Evolutionary conservation across 1,139 yeast species (phyloP).

Genomic region (Pneumocystis sp.): DNA sequence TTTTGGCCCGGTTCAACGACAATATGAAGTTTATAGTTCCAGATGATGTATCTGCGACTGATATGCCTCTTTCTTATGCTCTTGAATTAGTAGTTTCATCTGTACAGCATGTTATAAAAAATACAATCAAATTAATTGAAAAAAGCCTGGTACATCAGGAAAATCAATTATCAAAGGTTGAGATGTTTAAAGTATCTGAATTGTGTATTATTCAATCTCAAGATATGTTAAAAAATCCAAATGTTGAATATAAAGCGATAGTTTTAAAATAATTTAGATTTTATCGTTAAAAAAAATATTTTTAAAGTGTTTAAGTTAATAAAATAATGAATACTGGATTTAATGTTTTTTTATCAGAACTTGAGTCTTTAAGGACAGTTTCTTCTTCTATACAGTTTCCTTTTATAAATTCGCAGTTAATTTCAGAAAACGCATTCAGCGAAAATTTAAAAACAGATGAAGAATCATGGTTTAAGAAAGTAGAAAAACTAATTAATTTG

Average conservation of each 20-base stretch:
- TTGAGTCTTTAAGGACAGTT: background rate
- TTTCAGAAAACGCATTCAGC: background rate
- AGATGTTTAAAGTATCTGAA: slow-evolving; percentile 6
- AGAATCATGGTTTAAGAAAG: background rate
- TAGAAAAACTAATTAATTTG: background rate
- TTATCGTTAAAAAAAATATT: background rate
- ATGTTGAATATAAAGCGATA: background rate
- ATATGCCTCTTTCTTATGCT: background rate
- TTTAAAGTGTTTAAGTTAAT: background rate
- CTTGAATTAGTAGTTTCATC: background rate
- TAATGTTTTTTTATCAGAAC: background rate
- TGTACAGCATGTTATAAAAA: background rate
- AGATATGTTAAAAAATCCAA: background rate
- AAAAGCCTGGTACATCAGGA: background rate
- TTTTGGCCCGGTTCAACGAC: slow-evolving; percentile 3
- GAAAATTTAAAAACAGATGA: background rate
- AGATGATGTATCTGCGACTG: background rate
- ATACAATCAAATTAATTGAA: background rate
- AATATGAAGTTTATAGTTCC: background rate
- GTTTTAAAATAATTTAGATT: background rate
- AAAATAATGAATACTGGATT: background rate
- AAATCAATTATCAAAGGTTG: slow-evolving; percentile 3
- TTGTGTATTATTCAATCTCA: slow-evolving; percentile 8
- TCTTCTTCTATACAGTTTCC: background rate
- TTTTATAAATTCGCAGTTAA: background rate